Percentiles rank a stretch among this genome's conserved stretches.
Conservation (phyloP, 2,329 filamentous ascomycete species). For the Ustilaginoidea virens region DNA sequence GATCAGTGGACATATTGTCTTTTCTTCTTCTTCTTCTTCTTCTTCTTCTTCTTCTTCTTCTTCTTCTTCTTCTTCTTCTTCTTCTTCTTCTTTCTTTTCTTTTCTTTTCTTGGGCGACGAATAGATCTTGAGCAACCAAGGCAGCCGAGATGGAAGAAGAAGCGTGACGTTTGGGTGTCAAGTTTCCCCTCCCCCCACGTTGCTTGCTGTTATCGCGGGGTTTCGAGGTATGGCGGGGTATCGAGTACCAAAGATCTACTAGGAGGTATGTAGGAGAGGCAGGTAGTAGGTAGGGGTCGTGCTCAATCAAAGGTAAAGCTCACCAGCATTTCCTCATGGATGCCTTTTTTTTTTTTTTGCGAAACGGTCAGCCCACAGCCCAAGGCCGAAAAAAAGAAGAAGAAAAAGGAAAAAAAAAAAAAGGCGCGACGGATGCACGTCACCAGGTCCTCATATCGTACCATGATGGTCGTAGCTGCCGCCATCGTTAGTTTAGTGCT, state of each 20-base stretch:
- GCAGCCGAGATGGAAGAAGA: too few species aligned
- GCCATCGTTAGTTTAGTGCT: neutral
- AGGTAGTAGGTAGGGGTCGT: too few species aligned
- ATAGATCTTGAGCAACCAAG: too few species aligned
- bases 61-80: too few species aligned
- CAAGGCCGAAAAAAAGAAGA: neutral
- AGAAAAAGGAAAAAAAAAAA: constrained; percentile 13
- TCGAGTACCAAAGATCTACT: neutral
- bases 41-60: too few species aligned
- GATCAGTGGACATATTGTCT: neutral
- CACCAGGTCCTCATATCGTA: constrained; percentile 22
- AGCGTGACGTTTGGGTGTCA: too few species aligned
- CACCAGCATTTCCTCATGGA: constrained; percentile 97
- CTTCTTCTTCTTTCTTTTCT: too few species aligned
- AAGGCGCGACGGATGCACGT: too few species aligned
- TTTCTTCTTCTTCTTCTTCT: neutral
- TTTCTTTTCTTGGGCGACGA: too few species aligned
- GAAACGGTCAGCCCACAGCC: constrained; percentile 1
- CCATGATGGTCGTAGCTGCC: constrained; percentile 94
- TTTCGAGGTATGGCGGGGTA: neutral
- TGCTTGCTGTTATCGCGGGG: too few species aligned
- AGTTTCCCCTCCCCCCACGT: too few species aligned
- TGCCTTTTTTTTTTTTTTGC: constrained; percentile 40
- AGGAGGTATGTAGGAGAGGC: neutral
- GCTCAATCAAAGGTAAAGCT: constrained; percentile 18